Evolutionary conservation across 2,329 filamentous ascomycete species (phyloP), one percentile per base, ranked within the genome.

Genomic region (Kalmusia sp.): DNA sequence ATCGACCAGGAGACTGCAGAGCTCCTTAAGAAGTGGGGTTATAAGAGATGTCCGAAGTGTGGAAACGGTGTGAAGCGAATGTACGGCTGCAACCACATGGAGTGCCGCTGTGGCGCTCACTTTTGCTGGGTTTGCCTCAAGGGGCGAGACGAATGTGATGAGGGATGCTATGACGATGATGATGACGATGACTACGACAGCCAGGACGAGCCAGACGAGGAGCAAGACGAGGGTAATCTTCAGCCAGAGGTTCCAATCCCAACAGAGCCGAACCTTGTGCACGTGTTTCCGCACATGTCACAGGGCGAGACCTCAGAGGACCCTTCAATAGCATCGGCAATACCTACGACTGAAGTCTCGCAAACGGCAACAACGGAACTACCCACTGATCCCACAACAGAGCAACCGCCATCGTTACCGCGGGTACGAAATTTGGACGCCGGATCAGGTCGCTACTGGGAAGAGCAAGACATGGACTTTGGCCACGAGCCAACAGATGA

Each of bases 31-130:
- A 68, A 64, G 35, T 80, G 76, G 69, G 76, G 78, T 3, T 79
- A 81, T 63, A 83, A 81, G 62, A 70, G 73, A 7, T 84, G 81
- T 49, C 81, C 81, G 0, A 77, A 77, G 49, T 83, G 81, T 54
- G 70, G 73, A 1, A 70, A 77, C n/a, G 80, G 76, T 7, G 65
- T 83, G 14, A 73, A 75, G 55, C 74, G 75, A 48, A 80, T 82
- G 75, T 78, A 61, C 52, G 81, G 81, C 6, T 84, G 81, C 58
- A 63, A 65, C 28, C 78, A 81, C 44, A 77, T 83, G 58, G 64
- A 73, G 47, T 83, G 81, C 51, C 65, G 70, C 12, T 83, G 81
- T 49, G 79, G 80, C 11, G 77, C 78, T 7, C 75, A 81, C 45
- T 83, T 77, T 65, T 84, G 81, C 63, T 84, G 77, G 73, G 58